Conservation (phyloP, 352 stramenopile genomes). For the Phytophthora podocarpi region DNA sequence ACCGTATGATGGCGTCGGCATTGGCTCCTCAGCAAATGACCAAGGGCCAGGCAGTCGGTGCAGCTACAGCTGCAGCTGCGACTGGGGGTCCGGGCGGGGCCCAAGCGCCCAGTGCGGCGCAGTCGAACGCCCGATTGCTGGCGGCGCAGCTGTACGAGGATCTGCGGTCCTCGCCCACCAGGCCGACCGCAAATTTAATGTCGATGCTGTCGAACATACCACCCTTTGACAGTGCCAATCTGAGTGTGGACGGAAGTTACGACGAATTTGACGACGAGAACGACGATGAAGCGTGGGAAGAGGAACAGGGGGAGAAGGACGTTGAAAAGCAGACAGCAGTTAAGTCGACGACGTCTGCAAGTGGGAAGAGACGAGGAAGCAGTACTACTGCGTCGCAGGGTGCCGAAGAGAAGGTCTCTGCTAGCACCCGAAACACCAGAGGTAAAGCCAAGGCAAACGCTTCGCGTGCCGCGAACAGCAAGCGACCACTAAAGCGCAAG, state of each 20-base stretch:
- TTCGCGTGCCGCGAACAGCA: conserved; percentile 5
- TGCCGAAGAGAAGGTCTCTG: conserved; percentile 4
- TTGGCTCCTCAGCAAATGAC: conserved; percentile 1
- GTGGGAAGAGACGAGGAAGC: conserved; percentile 1
- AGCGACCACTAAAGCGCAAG: conserved; percentile 36
- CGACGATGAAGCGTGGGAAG: conserved; percentile 2
- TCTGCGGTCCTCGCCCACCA: conserved; percentile 8
- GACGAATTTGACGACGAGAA: conserved; percentile 24
- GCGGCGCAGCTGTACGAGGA: conserved; percentile 32
- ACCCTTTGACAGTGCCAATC: conserved; percentile 5
- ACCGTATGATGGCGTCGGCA: conserved; percentile 23
- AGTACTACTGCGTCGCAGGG: background rate
- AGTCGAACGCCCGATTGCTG: conserved; percentile 21
- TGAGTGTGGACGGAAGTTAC: conserved; percentile 29
- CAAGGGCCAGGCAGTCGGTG: background rate
- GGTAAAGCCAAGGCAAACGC: conserved; percentile 12
- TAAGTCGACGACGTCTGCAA: background rate
- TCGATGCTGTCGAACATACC: conserved; percentile 11
- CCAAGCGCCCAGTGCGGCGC: background rate
- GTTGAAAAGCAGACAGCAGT: background rate
- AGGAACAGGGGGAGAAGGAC: conserved; percentile 7
- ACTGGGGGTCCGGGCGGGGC: background rate
- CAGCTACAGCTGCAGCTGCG: background rate
- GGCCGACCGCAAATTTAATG: conserved; percentile 2
- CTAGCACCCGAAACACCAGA: conserved; percentile 5